Conservation (phyloP, 768 basidiomycete species). For the Macrolepiota albuminosa region DNA sequence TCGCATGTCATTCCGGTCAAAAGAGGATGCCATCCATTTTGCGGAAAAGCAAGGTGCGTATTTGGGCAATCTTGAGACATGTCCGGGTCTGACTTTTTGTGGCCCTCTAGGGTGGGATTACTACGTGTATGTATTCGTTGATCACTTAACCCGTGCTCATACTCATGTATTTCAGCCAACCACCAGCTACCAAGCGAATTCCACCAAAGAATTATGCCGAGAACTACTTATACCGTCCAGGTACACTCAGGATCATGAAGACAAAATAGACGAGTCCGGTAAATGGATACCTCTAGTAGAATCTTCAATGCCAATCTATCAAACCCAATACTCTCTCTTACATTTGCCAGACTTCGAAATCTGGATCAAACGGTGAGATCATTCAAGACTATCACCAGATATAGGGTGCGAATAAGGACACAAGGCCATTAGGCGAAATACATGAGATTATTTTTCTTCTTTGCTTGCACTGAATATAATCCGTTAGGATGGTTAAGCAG, state of each 20-base stretch:
- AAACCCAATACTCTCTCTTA: neutral
- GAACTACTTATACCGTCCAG: conserved; percentile 83
- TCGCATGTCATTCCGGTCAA: conserved; percentile 73
- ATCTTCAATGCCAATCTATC: neutral
- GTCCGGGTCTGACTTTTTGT: conserved; percentile 7
- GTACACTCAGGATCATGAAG: conserved; percentile 75
- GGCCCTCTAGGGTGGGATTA: conserved; percentile 81
- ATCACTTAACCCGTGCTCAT: conserved; percentile 6
- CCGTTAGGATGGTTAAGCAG: conserved; percentile 1
- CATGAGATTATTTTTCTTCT: conserved; percentile 99
- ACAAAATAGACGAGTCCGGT: conserved; percentile 71
- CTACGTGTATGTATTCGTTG: conserved; percentile 60
- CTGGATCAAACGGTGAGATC: neutral
- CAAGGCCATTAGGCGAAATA: conserved; percentile 69
- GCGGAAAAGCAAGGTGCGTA: conserved; percentile 90
- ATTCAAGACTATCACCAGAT: neutral
- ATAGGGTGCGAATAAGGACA: neutral
- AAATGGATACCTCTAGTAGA: neutral
- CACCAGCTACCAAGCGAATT: conserved; percentile 55
- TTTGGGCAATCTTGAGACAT: neutral
- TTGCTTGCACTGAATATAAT: conserved; percentile 79
- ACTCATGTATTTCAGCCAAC: conserved; percentile 40
- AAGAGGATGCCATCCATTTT: conserved; percentile 91
- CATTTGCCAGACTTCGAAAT: neutral
- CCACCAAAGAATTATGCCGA: conserved; percentile 88